A percentile compares a stretch with the other conserved stretches of the same genome.
These are phyloP conservation scores for Kalanchoe fedtschenkoi DNA, from an alignment of 164 flowering plant species.

Conservation along the genomic window DNA sequence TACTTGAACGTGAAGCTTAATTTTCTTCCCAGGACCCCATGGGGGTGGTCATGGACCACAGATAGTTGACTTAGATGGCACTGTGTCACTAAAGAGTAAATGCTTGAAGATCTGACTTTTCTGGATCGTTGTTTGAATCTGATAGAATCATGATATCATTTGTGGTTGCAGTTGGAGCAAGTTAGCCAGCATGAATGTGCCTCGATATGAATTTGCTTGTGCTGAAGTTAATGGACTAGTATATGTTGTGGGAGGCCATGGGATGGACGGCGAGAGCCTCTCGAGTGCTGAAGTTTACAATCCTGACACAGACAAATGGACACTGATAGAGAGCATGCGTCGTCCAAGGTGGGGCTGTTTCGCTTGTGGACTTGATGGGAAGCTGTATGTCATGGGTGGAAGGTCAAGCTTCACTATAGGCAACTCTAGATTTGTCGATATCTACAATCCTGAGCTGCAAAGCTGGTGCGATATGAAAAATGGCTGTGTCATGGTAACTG, in stretches of 20 bases:
- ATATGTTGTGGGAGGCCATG: constrained; percentile 82
- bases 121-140: neutral
- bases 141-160: neutral
- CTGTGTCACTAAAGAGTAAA: too few species aligned
- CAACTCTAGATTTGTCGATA: constrained; percentile 69
- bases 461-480: constrained; percentile 82
- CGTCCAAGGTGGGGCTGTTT: constrained; percentile 88
- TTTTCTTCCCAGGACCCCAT: too few species aligned
- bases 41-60: too few species aligned
- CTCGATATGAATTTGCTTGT: constrained; percentile 86
- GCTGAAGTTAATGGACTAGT: constrained; percentile 71
- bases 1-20: too few species aligned
- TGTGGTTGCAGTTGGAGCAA: constrained; percentile 63
- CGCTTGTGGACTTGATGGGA: constrained; percentile 66
- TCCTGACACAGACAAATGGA: constrained; percentile 64
- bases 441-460: constrained; percentile 54
- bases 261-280: constrained; percentile 57
- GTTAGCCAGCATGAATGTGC: constrained; percentile 65
- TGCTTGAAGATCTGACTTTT: neutral
- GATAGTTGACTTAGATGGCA: too few species aligned
- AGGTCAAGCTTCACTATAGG: constrained; percentile 89
- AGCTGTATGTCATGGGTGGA: constrained; percentile 91
- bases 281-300: constrained; percentile 75
- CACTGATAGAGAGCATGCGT: constrained; percentile 62
- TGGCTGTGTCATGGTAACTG: constrained; percentile 92